Evolutionary conservation across 2,329 filamentous ascomycete genomes (phyloP), one percentile per base, ranked within the genome.

Genomic region (Sclerotinia sclerotiorum): DNA sequence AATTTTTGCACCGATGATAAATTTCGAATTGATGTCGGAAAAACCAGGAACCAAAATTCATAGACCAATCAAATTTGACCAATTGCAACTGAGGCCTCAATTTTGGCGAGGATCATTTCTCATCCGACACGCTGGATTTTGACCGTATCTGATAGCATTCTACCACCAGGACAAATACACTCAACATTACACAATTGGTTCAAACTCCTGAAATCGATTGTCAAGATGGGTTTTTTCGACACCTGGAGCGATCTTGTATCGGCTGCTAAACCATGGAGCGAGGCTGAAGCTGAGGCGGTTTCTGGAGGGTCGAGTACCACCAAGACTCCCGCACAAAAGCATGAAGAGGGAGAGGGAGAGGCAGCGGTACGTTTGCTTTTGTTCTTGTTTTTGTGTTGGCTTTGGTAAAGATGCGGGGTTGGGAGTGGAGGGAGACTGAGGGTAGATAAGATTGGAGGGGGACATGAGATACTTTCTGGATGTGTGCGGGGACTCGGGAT

Each of bases 221-320:
- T 52, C 61, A 76, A 72, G 80, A 90, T 90, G 87, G 87, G 86
- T 82, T 83, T 89, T 82, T 89, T 87, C 85, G 86, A 89, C 80
- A 81, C 84, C 74, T 84, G 88, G 77, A 83, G 82, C 77, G 87
- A 89, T 78, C 81, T 90, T 78, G 81, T 88, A 77, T 86, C 88
- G 81, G 87, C 87, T 72, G 87, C 85, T 74, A 83, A 84, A 81
- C 87, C 87, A 78, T 90, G 87, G 87, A 83, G 82, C 79, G 84
- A 84, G 73, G 87, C 83, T 74, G 85, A 89, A 79, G 87, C 87
- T 74, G 87, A 90, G 81, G 87, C 87, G 32, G 70, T 67, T 54
- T 64, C 52, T 19, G 70, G 65, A 65, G 70, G 57, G 24, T 54
- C 66, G 29, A 67, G 65, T 46, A 61, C 69, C 65, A 80, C 81